Percentiles rank a stretch among this genome's conserved stretches.
phyloP scores from a whole-genome alignment of 768 basidiomycete genomes.

The Pleurotus giganteus region DNA sequence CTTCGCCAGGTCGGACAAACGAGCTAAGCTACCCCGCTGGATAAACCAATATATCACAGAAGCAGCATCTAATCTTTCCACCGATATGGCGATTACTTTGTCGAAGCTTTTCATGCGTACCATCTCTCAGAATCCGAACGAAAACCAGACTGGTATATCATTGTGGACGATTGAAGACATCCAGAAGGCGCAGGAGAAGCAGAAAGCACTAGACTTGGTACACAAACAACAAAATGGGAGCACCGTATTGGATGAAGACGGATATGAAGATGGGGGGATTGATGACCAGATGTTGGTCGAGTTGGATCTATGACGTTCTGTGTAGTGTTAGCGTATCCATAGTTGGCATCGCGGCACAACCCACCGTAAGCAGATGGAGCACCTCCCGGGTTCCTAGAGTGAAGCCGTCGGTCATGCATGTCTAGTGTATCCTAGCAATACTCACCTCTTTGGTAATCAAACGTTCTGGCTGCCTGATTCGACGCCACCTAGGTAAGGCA shows the following conservation, averaged over 20 bases:
- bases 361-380: slow-evolving; percentile 30
- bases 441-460: slow-evolving; percentile 42
- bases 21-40: slow-evolving; percentile 96
- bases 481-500: not conserved
- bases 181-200: slow-evolving; percentile 79
- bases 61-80: slow-evolving; percentile 94
- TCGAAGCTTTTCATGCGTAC: slow-evolving; percentile 96
- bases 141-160: slow-evolving; percentile 92
- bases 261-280: slow-evolving; percentile 68
- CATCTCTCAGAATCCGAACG: slow-evolving; percentile 98
- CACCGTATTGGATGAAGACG: slow-evolving; percentile 49
- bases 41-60: slow-evolving; percentile 99
- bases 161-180: slow-evolving; percentile 95
- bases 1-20: slow-evolving; percentile 89
- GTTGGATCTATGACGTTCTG: slow-evolving; percentile 34
- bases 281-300: slow-evolving; percentile 61
- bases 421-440: slow-evolving; percentile 8
- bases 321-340: slow-evolving; percentile 9
- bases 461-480: slow-evolving; percentile 51
- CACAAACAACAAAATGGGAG: slow-evolving; percentile 38
- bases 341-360: not conserved
- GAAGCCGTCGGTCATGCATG: slow-evolving; percentile 14
- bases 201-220: slow-evolving; percentile 61
- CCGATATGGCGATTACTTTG: slow-evolving; percentile 93
- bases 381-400: slow-evolving; percentile 35